A percentile compares a stretch with the other conserved stretches of the same genome.
Evolutionary conservation across 2,329 filamentous ascomycete genomes (phyloP).

Genomic region (Cordyceps tenuipes): DNA sequence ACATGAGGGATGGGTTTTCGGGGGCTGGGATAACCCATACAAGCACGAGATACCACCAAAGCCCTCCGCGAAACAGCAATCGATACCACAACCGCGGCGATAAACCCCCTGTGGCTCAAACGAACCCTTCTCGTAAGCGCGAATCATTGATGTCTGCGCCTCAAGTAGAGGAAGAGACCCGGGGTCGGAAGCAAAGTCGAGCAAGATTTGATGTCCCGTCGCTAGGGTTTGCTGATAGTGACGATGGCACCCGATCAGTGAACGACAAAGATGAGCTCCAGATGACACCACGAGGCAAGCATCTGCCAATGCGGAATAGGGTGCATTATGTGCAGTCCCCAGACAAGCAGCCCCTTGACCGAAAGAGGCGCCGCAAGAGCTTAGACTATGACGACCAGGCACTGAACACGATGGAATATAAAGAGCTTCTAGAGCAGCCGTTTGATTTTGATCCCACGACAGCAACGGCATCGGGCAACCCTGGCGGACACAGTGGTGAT

Average conservation of each 20-base stretch:
- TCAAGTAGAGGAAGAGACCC: background rate
- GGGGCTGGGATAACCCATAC: background rate
- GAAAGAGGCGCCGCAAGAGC: slow-evolving; percentile 35
- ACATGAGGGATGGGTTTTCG: slow-evolving; percentile 12
- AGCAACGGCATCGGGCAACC: slow-evolving; percentile 28
- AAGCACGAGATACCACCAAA: background rate
- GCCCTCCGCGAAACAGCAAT: slow-evolving; percentile 8
- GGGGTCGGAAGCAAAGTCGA: background rate
- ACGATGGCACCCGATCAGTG: background rate
- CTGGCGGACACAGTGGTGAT: slow-evolving; percentile 19
- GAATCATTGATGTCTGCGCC: background rate
- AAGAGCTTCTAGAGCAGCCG: slow-evolving; percentile 40
- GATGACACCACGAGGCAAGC: slow-evolving; percentile 15
- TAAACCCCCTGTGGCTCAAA: background rate
- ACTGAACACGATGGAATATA: slow-evolving; percentile 45
- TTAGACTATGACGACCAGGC: slow-evolving; percentile 50
- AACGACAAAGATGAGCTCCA: slow-evolving; percentile 13
- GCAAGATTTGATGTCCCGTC: slow-evolving; percentile 9
- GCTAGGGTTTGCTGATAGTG: slow-evolving; percentile 10
- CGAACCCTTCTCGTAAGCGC: background rate
- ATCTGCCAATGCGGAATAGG: slow-evolving; percentile 17
- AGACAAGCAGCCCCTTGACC: slow-evolving; percentile 18
- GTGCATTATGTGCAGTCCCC: slow-evolving; percentile 14
- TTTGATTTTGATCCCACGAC: slow-evolving; percentile 51
- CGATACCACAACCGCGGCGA: background rate